Percentiles rank a stretch among this genome's conserved stretches.
Evolutionary conservation across 768 basidiomycete genomes (phyloP).

Genomic region (Xerocomellus dryophilus): DNA sequence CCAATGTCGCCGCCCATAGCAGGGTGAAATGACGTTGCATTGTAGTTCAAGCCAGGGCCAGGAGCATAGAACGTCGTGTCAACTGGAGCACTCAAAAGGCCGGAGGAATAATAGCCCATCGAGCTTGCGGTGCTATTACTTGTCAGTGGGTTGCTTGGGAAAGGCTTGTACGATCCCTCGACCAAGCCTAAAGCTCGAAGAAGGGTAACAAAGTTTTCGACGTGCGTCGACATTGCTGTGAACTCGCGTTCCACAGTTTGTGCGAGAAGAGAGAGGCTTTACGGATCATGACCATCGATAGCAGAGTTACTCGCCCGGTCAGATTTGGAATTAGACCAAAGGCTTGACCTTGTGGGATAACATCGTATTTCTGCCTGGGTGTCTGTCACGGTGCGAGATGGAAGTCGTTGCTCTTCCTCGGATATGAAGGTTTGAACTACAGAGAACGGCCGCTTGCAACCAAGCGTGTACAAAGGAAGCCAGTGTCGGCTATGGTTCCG

Average conservation of each 20-base stretch:
- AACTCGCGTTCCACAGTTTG: neutral
- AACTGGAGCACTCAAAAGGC: neutral
- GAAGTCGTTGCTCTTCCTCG: too few species aligned
- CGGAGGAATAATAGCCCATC: neutral
- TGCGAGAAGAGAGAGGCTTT: neutral
- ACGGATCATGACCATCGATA: neutral
- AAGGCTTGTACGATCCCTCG: constrained; percentile 11
- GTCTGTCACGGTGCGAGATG: too few species aligned
- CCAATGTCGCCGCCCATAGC: neutral
- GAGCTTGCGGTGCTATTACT: neutral
- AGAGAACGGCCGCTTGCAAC: too few species aligned
- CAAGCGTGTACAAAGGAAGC: too few species aligned
- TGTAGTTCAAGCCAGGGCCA: neutral
- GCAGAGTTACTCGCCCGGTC: neutral
- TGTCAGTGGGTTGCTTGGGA: neutral
- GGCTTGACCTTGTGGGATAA: neutral
- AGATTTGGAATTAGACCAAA: constrained; percentile 1
- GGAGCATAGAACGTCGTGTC: constrained; percentile 3
- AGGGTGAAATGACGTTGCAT: neutral
- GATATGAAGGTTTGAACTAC: too few species aligned
- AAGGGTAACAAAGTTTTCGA: constrained; percentile 1
- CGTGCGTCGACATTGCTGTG: neutral
- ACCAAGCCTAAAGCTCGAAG: constrained; percentile 12
- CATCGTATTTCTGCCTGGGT: neutral
- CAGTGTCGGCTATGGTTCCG: too few species aligned